These are phyloP conservation scores for Diaporthe sp. DNA, from an alignment of 2,329 filamentous ascomycete genomes.

Conservation along the genomic window DNA sequence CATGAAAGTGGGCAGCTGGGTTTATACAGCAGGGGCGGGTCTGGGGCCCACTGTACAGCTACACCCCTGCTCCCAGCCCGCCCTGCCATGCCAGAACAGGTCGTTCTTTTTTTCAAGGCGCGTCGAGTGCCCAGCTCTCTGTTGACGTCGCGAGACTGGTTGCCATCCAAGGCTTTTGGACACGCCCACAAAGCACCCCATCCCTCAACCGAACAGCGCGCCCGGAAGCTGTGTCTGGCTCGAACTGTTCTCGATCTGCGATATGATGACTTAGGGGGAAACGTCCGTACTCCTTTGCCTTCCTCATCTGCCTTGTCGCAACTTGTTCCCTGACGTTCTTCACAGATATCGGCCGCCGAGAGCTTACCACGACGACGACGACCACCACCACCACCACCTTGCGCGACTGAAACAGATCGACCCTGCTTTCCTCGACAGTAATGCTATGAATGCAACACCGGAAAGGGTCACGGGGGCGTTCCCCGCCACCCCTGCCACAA, in stretches of 20 bases:
- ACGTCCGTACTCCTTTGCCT: slow-evolving; percentile 6
- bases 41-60: background rate
- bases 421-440: slow-evolving; percentile 19
- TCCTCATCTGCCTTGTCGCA: background rate
- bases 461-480: slow-evolving; percentile 34
- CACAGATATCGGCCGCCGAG: slow-evolving; percentile 35
- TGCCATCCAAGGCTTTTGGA: slow-evolving; percentile 12
- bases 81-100: background rate
- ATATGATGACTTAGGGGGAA: slow-evolving; percentile 36
- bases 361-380: slow-evolving; percentile 28
- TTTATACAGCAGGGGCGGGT: background rate
- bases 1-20: background rate
- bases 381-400: background rate
- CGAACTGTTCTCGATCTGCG: slow-evolving; percentile 17
- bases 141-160: slow-evolving; percentile 24
- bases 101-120: slow-evolving; percentile 26
- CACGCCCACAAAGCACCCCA: slow-evolving; percentile 8
- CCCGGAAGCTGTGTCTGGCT: background rate
- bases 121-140: slow-evolving; percentile 23
- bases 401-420: background rate
- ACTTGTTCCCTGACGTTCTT: slow-evolving; percentile 18
- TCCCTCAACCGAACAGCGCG: background rate
- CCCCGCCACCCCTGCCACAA: slow-evolving; percentile 36
- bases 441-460: slow-evolving; percentile 36
- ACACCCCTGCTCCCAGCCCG: slow-evolving; percentile 7